Conservation (phyloP, 75 land plant species). For the Cupressus sempervirens region DNA sequence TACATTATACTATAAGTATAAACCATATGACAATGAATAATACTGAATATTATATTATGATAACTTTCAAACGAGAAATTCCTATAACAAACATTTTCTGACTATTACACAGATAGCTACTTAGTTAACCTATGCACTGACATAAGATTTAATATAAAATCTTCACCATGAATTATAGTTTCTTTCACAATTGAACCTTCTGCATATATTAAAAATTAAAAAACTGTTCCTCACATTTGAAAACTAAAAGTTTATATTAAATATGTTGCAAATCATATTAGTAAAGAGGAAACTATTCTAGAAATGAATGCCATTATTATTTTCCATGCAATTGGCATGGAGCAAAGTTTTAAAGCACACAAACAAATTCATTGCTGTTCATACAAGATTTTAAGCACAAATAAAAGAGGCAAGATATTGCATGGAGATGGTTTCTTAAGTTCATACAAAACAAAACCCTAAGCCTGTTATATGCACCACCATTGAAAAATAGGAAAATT, state of each 20-base stretch:
- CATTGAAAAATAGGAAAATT: background rate
- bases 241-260: background rate
- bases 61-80: no score
- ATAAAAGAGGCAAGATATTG: background rate
- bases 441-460: background rate
- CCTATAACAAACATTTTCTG: no score
- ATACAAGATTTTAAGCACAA: background rate
- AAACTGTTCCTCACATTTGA: background rate
- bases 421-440: background rate
- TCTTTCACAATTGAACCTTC: background rate
- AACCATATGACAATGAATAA: no score
- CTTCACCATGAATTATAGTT: background rate
- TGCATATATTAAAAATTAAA: background rate
- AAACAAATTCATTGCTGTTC: background rate
- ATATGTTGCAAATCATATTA: background rate
- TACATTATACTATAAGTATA: no score
- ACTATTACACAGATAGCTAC: no score
- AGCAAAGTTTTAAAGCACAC: background rate
- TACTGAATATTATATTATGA: no score
- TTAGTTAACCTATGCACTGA: no score
- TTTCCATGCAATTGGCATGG: background rate
- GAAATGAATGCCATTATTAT: background rate
- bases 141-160: no score
- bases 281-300: background rate
- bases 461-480: background rate